Evolutionary conservation across 2,329 filamentous ascomycete genomes (phyloP), one percentile per base, ranked within the genome.

Genomic region (Colletotrichum sansevieriae): DNA sequence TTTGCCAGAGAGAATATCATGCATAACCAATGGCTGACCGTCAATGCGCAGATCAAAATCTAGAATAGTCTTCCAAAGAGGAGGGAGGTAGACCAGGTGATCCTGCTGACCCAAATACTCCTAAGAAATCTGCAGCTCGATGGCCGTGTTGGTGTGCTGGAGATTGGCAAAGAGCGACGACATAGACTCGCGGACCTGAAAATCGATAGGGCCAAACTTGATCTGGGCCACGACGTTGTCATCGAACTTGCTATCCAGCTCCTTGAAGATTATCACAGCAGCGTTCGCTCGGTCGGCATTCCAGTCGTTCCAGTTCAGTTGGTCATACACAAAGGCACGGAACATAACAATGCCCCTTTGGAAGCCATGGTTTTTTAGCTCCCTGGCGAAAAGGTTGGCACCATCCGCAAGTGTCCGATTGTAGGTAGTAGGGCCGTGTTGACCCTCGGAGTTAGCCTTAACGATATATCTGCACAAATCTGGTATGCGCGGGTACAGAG

Each of bases 131-230:
- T 92, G 84, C 2, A 92, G 81, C 75, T 93, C 91, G 43, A 92
- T 87, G 0, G 88, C 87, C 11, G 78, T 76, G 22, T 74, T 76
- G 0, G 84, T 87, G 49, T 83, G 72, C 6, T 69, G 73, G 13
- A 87, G 74, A 58, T 84, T 79, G 1, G 84, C 84, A 70, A 93
- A 92, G 1, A 93, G 78, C 0, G 91, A 90, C 4, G 87, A 91
- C 1, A 84, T 78, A 1, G 91, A 88, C 75, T 92, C 91, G 41
- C 91, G 86, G 11, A 92, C 88, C 73, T 92, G 91, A 76, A 93
- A 92, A 74, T 93, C 91, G 68, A 92, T 92, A 0, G 91, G 90
- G 0, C 91, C 91, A 70, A 90, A 92, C 77, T 93, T 93, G 77
- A 93, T 89, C 75, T 93, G 91, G 2, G 93, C 83, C 0, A 93